These are phyloP conservation scores for Millerago galiae DNA, from an alignment of 805 yeast genomes.

Conservation along the genomic window DNA sequence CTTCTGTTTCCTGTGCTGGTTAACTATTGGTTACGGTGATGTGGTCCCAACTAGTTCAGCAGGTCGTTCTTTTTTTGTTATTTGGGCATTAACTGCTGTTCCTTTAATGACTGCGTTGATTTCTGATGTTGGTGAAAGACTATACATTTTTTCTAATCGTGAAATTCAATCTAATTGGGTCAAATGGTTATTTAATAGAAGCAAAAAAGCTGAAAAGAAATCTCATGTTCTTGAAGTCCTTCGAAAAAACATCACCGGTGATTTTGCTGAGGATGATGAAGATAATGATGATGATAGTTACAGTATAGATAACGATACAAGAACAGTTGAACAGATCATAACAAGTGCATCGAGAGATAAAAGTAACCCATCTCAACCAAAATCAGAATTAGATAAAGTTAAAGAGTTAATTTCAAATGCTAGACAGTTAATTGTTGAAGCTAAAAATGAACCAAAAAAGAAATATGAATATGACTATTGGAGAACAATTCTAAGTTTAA, in stretches of 20 bases:
- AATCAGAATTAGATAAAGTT: background rate
- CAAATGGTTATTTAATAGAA: slow-evolving; percentile 6
- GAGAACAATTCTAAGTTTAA: slow-evolving; percentile 31
- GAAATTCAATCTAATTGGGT: slow-evolving; percentile 10
- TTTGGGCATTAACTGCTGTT: slow-evolving; percentile 79
- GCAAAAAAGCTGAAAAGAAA: background rate
- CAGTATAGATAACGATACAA: too few species aligned
- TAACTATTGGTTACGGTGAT: slow-evolving; percentile 86
- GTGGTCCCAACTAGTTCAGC: slow-evolving; percentile 54
- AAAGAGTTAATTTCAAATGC: slow-evolving; percentile 21
- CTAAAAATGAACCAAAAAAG: slow-evolving; percentile 22
- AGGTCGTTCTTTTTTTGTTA: slow-evolving; percentile 66
- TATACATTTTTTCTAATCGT: slow-evolving; percentile 28
- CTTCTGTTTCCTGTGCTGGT: slow-evolving; percentile 65
- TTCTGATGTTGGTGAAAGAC: slow-evolving; percentile 62
- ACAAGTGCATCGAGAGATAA: background rate
- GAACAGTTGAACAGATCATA: background rate
- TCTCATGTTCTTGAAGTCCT: background rate
- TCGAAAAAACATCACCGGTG: too few species aligned
- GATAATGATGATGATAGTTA: background rate
- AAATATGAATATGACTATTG: slow-evolving; percentile 48
- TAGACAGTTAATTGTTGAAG: slow-evolving; percentile 9
- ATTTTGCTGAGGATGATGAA: background rate
- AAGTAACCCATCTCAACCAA: background rate
- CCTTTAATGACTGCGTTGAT: slow-evolving; percentile 83